These are phyloP conservation scores for Panus rudis DNA, from an alignment of 768 basidiomycete genomes.

Conservation along the genomic window DNA sequence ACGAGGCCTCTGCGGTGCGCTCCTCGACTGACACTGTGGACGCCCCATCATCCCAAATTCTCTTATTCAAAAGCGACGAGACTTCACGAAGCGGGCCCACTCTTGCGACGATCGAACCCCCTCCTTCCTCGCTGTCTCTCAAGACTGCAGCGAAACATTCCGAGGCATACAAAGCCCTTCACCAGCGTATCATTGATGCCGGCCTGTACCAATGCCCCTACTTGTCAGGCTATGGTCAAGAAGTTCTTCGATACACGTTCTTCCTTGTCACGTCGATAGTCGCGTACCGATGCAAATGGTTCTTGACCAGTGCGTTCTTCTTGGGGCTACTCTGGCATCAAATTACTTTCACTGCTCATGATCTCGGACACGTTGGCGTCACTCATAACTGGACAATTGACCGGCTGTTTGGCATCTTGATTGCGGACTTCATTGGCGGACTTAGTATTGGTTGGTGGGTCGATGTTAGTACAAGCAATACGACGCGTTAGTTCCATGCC, in stretches of 20 bases:
- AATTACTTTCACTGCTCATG: constrained; percentile 86
- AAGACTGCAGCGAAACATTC: constrained; percentile 61
- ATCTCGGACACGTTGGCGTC: constrained; percentile 92
- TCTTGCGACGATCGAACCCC: constrained; percentile 40
- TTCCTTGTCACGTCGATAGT: constrained; percentile 49
- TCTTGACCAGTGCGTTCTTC: constrained; percentile 66
- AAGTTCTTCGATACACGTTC: constrained; percentile 69
- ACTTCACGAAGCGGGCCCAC: constrained; percentile 31
- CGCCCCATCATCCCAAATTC: constrained; percentile 40
- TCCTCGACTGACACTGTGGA: constrained; percentile 20
- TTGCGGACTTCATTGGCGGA: constrained; percentile 87
- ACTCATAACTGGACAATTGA: constrained; percentile 83
- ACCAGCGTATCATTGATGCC: constrained; percentile 62
- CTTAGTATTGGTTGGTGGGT: constrained; percentile 98
- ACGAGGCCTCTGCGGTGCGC: constrained; percentile 46
- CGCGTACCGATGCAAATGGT: constrained; percentile 63
- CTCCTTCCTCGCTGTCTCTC: constrained; percentile 47
- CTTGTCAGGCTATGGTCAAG: constrained; percentile 83
- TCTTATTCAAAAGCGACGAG: constrained; percentile 47
- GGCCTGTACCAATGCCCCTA: constrained; percentile 84
- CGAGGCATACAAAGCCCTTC: constrained; percentile 73
- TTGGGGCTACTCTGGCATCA: constrained; percentile 95
- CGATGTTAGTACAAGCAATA: constrained; percentile 55
- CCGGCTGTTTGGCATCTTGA: constrained; percentile 66
- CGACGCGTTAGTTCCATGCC: constrained; percentile 1